Evolutionary conservation across 75 land plant species (phyloP), one percentile per base, ranked within the genome.

Genomic region (Pinus tabuliformis): DNA sequence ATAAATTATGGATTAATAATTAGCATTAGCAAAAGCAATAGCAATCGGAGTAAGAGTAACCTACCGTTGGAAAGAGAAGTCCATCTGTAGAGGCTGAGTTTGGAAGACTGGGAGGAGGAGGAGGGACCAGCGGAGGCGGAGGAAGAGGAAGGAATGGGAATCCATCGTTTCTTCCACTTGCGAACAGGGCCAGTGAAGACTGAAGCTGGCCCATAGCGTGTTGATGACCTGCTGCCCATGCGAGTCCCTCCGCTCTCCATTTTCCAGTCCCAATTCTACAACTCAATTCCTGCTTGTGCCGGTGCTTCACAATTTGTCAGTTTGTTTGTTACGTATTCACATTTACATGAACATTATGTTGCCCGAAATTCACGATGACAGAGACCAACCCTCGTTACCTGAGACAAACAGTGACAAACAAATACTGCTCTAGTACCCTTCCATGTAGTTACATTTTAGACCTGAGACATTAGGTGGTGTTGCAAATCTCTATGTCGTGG

Each of bases 141-240:
- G 13, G 75, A 26, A 16, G 92, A 65, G 11, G 85, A 72, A 42
- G 87, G 28, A 11, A 88, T 75, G 64, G 89, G 86, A 62, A 88
- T 83, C 95, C 95, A 92, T 37, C 61, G 78, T 81, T 92, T 92
- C 86, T 82, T 89, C 95, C 95, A 92, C 75, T 78, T 84, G 72
- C 95, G 62, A 6, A 92, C 95, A 73, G 93, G 93, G 1, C 95
- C 95, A 45, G 73, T 89, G 80, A 92, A 92, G 6, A 90, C 91
- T 20, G 95, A 86, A 11, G 91, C 73, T 17, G 95, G 89, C 7
- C 89, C 95, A 81, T 92, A 91, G 52, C 95, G 85, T 6, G 87
- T 88, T 58, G 95, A 92, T 36, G 95, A 92, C 58, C 95, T 82
- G 73, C 95, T 92, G 58, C 92, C 81, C 75, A 90, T 77, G 0